Base-by-base conservation (phyloP, 2,329 filamentous ascomycete genomes). In the Nemania sp. region DNA sequence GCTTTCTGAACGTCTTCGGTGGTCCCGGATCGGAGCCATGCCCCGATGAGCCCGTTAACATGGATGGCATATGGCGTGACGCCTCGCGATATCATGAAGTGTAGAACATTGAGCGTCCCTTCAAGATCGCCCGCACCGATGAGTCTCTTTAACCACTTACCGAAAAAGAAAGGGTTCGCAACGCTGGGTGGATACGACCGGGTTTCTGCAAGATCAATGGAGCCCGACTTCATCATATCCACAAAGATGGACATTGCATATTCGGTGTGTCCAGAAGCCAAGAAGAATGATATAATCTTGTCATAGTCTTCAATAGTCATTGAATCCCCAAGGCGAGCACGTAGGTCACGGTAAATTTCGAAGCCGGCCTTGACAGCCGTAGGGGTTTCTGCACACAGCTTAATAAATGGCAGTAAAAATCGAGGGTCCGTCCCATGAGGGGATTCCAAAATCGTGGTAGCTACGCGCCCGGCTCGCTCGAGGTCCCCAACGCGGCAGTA, bases 141-240 rank as follows among this genome's bases (percentile, higher is more conserved):
- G 8, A 97, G 87, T 57, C 92, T 89, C 79, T 95, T 95, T 75
- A 97, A 86, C 94, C 94, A 97, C 74, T 93, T 94, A 38, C 91
- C 92, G 72, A 94, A 92, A 79, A 97, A 93, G 79, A 93, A 95
- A 70, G 91, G 90, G 78, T 97, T 96, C 57, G 82, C 83, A 45
- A 89, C 79, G 8, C 82, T 79, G 0, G 82, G 81, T 0, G 87
- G 86, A 64, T 88, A 79, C 58, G 74, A 77, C 7, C 75, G 73
- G 57, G 73, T 76, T 65, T 81, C 81, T 59, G 80, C 81, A 56
- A 87, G 75, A 64, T 87, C 82, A 62, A 88, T 78, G 52, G 82
- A 77, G 5, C 86, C 86, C 3, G 87, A 86, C 65, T 89, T 88
- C 89, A 97, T 94, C 93, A 97, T 97, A 77, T 97, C 93, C 73